phyloP scores from a whole-genome alignment of 345 rosid species.

The Mangifera indica region DNA sequence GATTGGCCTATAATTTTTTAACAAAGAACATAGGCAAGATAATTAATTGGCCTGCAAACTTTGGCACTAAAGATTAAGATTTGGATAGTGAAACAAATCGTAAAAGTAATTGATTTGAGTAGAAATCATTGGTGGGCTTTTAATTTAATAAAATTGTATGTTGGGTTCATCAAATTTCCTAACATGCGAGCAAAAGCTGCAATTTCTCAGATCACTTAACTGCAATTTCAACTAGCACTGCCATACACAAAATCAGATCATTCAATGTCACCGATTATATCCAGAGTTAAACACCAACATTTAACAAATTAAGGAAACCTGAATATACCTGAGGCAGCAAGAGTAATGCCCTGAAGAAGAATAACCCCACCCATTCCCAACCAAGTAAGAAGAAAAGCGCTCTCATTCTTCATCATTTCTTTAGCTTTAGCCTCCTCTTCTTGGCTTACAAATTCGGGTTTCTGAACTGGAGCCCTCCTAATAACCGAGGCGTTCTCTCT shows the following conservation, averaged over 20 bases:
- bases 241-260: neutral
- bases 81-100: too few relatives aligned
- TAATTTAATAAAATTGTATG: too few relatives aligned
- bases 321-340: slow-evolving; percentile 72
- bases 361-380: slow-evolving; percentile 74
- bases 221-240: neutral
- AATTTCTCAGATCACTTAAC: neutral
- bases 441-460: slow-evolving; percentile 47
- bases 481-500: slow-evolving; percentile 52
- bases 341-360: slow-evolving; percentile 61
- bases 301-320: too few relatives aligned
- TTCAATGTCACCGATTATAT: neutral
- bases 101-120: too few relatives aligned
- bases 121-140: too few relatives aligned
- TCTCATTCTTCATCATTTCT: slow-evolving; percentile 65
- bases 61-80: too few relatives aligned
- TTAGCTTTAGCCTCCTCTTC: slow-evolving; percentile 54
- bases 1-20: too few relatives aligned
- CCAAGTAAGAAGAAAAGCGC: slow-evolving; percentile 88
- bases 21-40: too few relatives aligned
- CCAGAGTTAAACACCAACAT: too few relatives aligned
- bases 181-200: too few relatives aligned
- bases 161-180: too few relatives aligned
- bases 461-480: slow-evolving; percentile 68
- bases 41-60: too few relatives aligned